A percentile compares a stretch with the other conserved stretches of the same genome.
Evolutionary conservation across 768 basidiomycete genomes (phyloP).

Genomic region (Serendipita indica): DNA sequence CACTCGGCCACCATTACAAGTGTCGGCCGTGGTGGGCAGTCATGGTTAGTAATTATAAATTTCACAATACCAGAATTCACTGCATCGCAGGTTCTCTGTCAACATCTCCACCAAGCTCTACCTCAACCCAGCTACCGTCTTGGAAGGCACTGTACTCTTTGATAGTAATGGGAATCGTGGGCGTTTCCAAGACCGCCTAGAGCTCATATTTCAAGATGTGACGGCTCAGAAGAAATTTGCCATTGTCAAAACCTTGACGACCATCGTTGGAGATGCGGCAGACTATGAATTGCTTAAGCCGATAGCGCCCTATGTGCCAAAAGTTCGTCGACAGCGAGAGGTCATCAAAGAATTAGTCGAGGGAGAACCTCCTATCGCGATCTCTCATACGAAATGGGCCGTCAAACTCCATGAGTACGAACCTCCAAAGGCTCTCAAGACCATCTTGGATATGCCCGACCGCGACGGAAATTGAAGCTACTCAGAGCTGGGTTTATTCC

Average conservation of each 20-base stretch:
- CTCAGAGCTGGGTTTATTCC: slow-evolving; percentile 27
- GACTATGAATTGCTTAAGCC: slow-evolving; percentile 36
- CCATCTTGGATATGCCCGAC: slow-evolving; percentile 18
- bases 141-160: slow-evolving; percentile 6
- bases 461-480: slow-evolving; percentile 20
- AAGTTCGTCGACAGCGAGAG: slow-evolving; percentile 19
- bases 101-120: neutral
- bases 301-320: slow-evolving; percentile 32
- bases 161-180: slow-evolving; percentile 21
- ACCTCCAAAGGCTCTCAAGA: neutral
- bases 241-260: slow-evolving; percentile 32
- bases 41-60: no score
- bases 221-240: slow-evolving; percentile 31
- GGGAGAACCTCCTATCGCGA: slow-evolving; percentile 13
- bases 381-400: slow-evolving; percentile 6
- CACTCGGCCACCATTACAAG: neutral
- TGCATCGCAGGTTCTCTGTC: neutral
- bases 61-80: neutral
- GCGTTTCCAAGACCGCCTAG: slow-evolving; percentile 37
- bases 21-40: neutral
- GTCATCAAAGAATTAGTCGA: slow-evolving; percentile 14
- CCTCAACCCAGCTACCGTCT: neutral
- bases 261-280: slow-evolving; percentile 31
- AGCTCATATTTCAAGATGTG: slow-evolving; percentile 37
- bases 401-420: slow-evolving; percentile 2